Base-by-base conservation (phyloP, 805 yeast species). In the Wickerhamiella dianesei region DNA sequence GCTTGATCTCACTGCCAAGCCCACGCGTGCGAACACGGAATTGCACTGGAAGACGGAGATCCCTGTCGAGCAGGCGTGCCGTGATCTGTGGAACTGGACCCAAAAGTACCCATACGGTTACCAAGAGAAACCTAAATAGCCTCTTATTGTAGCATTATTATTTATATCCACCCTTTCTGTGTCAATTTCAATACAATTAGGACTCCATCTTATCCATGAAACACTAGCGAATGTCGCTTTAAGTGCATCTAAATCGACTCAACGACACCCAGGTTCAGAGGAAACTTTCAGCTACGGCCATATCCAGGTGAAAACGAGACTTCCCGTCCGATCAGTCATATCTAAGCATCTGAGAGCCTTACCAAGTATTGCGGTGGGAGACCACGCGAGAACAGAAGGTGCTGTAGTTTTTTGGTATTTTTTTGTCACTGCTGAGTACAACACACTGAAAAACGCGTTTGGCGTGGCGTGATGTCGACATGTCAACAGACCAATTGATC, bases 71-170 rank as follows among this genome's bases (percentile, higher is more conserved):
- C 71, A 72, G 18, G 84, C 89, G 17, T 82, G 89, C 61, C 62
- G 60, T 43, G 89, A 82, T 60, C 66, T 82, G 50, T 83, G 92
- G 89, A 73, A 70, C 46, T 83, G 94, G 92, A 76, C 84, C 25
- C 69, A 72, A 18, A 67, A 71, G 56, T 78, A 82, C 58, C 88
- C 88, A 4, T 69, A 59, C 52, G 88, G 88, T 18, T 81, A 72
- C 56, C 62, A 61, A 45, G 12, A 25, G 32, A 25, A 25, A 25
- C 32, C 32, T 21, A 40, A 8, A 13, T n/a, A 17, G n/a, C n/a
- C n/a, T n/a, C n/a, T n/a, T n/a, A n/a, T n/a, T n/a, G n/a, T n/a
- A 8, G 22, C 13, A 41, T 43, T 4, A 21, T 20, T 25, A n/a
- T 22, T 41, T 29, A 41, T 43, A 41, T 14, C 21, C 39, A 37